phyloP scores from a whole-genome alignment of 495 filamentous ascomycete species.

The Penicillium bovifimosum region DNA sequence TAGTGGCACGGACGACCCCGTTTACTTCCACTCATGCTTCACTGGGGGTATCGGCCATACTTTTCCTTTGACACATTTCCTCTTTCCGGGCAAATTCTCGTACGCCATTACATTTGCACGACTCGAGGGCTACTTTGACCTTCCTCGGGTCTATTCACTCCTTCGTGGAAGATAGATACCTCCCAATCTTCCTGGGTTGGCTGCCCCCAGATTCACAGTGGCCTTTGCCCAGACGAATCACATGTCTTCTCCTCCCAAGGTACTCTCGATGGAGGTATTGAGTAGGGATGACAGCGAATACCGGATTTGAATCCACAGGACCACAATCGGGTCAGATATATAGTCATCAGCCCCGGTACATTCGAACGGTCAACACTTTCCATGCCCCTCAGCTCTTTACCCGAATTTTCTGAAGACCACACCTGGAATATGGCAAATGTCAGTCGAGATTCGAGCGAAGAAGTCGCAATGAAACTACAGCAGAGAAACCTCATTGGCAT shows the following conservation, averaged over 20 bases:
- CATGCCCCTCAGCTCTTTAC: conserved; percentile 12
- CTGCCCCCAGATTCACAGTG: not conserved
- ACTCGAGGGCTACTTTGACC: no score
- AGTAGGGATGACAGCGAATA: conserved; percentile 13
- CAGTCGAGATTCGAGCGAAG: conserved; percentile 8
- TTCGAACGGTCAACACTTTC: conserved; percentile 8
- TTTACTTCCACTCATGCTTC: no score
- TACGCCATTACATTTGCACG: no score
- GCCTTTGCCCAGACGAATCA: conserved; percentile 3
- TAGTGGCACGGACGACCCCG: no score
- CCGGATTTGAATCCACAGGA: conserved; percentile 7
- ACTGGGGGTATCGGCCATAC: no score
- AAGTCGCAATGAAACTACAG: conserved; percentile 1
- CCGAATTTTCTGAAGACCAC: conserved; percentile 3
- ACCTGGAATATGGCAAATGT: conserved; percentile 6
- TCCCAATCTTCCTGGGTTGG: no score
- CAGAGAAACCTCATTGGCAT: not conserved
- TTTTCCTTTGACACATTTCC: no score
- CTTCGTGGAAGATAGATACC: no score
- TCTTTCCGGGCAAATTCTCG: no score
- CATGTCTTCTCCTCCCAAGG: conserved; percentile 1
- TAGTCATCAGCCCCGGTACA: conserved; percentile 10
- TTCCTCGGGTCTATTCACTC: no score
- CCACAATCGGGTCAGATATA: conserved; percentile 9
- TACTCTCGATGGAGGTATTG: conserved; percentile 15